These are phyloP conservation scores for Lablab purpureus DNA, from an alignment of 306 rosid genomes.

Conservation along the genomic window DNA sequence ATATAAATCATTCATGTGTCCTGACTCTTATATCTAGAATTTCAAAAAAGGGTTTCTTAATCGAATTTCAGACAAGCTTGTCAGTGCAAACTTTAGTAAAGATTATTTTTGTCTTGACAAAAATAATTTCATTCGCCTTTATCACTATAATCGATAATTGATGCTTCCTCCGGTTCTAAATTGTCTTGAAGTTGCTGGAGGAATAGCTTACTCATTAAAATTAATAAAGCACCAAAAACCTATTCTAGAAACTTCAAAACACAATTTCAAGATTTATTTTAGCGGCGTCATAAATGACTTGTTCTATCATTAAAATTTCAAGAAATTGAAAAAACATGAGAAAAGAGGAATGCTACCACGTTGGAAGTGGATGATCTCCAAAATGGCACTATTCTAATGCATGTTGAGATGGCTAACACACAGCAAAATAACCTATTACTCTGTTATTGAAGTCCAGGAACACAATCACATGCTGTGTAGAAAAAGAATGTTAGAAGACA, in stretches of 20 bases:
- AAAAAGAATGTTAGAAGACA: slow-evolving; percentile 15
- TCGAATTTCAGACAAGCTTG: background rate
- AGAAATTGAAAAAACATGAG: background rate
- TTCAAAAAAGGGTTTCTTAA: background rate
- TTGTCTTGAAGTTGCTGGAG: background rate
- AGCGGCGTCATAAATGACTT: background rate
- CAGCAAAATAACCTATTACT: background rate
- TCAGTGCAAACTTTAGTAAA: background rate
- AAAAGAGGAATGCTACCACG: background rate
- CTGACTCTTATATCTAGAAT: background rate
- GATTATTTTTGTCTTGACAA: background rate
- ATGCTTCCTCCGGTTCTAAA: background rate
- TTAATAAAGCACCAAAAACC: background rate
- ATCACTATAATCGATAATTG: background rate
- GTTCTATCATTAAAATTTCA: background rate
- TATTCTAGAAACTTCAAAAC: background rate
- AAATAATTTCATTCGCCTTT: too few species aligned
- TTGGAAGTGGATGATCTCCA: background rate
- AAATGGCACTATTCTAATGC: background rate
- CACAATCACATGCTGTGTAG: background rate
- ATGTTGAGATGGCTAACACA: background rate
- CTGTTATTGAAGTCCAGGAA: background rate
- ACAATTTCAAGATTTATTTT: too few species aligned
- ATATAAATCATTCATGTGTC: slow-evolving; percentile 2
- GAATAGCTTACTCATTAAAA: background rate